Evolutionary conservation across 1,139 yeast genomes (phyloP).

Genomic region (Komagataea norvegica): DNA sequence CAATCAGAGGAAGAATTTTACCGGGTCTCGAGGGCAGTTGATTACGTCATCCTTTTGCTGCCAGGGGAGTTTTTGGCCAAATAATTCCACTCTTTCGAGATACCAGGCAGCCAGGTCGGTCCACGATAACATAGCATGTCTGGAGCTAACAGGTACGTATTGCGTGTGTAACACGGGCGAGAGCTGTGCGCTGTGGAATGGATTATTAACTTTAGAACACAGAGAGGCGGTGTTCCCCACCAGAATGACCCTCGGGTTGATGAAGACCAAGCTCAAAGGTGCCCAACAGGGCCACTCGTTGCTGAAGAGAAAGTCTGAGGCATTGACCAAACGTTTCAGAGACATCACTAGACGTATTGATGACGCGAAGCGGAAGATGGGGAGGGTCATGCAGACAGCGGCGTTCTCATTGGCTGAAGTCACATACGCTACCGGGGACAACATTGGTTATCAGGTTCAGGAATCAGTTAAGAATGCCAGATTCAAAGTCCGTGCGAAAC

Average conservation of each 20-base stretch:
- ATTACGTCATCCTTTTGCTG: too few relatives aligned
- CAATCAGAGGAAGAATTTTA: too few relatives aligned
- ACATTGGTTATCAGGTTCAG: constrained; percentile 91
- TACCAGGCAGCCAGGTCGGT: too few relatives aligned
- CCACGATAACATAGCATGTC: too few relatives aligned
- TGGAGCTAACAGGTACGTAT: constrained; percentile 33
- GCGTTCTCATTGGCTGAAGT: constrained; percentile 97
- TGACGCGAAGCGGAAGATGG: constrained; percentile 95
- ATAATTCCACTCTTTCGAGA: too few relatives aligned
- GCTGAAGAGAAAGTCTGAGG: constrained; percentile 93
- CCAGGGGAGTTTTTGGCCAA: too few relatives aligned
- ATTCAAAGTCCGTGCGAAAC: constrained; percentile 85
- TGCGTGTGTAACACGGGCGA: background rate
- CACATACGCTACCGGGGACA: constrained; percentile 94
- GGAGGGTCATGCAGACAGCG: constrained; percentile 96
- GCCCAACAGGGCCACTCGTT: constrained; percentile 96
- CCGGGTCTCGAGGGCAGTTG: too few relatives aligned
- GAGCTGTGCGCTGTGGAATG: too few relatives aligned
- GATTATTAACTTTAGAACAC: background rate
- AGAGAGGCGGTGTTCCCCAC: constrained; percentile 93
- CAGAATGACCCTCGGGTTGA: constrained; percentile 91
- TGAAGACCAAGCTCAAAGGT: constrained; percentile 95
- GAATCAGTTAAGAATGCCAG: constrained; percentile 90
- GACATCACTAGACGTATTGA: constrained; percentile 93
- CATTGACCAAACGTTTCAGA: constrained; percentile 91